These are phyloP conservation scores for Colletotrichum navitas DNA, from an alignment of 2,329 filamentous ascomycete species.

Conservation along the genomic window DNA sequence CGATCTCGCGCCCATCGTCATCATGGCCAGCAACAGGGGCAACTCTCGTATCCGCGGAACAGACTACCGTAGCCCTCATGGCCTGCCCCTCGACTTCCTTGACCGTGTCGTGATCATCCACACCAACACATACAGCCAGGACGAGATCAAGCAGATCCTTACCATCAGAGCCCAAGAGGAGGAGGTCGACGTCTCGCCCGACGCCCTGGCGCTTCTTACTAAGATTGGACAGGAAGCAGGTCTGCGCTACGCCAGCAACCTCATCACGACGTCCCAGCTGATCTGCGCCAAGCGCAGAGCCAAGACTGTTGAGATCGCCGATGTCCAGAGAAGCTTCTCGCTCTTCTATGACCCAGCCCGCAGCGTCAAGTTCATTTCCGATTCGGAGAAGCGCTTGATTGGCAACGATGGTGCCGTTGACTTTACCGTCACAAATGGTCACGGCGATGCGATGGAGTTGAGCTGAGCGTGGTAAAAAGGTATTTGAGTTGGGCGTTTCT, in stretches of 20 bases:
- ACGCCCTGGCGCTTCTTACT: slow-evolving; percentile 91
- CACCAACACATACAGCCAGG: slow-evolving; percentile 84
- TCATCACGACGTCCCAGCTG: slow-evolving; percentile 94
- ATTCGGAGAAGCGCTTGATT: slow-evolving; percentile 94
- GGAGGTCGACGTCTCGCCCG: slow-evolving; percentile 90
- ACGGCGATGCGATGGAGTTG: slow-evolving; percentile 65
- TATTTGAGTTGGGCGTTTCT: slow-evolving; percentile 40
- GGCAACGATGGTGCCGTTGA: slow-evolving; percentile 86
- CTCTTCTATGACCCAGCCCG: slow-evolving; percentile 92
- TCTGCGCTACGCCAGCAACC: slow-evolving; percentile 94
- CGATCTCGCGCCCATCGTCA: slow-evolving; percentile 95
- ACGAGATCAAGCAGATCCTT: slow-evolving; percentile 93
- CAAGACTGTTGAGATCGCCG: slow-evolving; percentile 85
- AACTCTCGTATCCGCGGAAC: slow-evolving; percentile 93
- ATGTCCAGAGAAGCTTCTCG: slow-evolving; percentile 93
- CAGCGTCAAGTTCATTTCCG: slow-evolving; percentile 89
- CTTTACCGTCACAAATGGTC: slow-evolving; percentile 69
- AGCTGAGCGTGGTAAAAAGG: slow-evolving; percentile 50
- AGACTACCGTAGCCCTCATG: slow-evolving; percentile 92
- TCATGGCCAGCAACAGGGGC: slow-evolving; percentile 98
- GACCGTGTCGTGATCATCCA: slow-evolving; percentile 97
- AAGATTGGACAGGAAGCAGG: slow-evolving; percentile 96
- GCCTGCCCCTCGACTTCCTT: slow-evolving; percentile 93
- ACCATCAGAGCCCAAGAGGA: slow-evolving; percentile 95
- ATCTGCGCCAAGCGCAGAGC: slow-evolving; percentile 87